Conservation (phyloP, 768 basidiomycete genomes). For the Myochromella boudieri region DNA sequence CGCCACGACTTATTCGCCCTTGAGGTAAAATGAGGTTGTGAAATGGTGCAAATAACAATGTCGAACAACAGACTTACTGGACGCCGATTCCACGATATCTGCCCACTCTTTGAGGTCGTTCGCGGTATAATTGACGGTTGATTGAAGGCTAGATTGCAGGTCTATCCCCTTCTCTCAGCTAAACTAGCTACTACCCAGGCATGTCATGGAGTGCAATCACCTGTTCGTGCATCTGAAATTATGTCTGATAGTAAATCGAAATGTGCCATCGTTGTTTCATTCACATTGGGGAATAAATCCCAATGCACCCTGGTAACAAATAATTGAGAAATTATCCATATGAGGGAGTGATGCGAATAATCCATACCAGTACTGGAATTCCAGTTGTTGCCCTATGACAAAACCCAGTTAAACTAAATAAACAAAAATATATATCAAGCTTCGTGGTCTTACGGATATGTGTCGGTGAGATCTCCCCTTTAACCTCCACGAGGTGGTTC, state of each 20-base stretch:
- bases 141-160: conserved; percentile 1
- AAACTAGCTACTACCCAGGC: not conserved
- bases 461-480: conserved; percentile 1
- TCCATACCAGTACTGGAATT: conserved; percentile 13
- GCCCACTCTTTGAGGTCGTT: conserved; percentile 11
- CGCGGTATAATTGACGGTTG: conserved; percentile 3
- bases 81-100: conserved; percentile 11
- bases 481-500: not conserved
- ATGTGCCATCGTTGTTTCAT: not conserved
- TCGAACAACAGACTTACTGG: not conserved
- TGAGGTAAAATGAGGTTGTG: no score
- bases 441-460: conserved; percentile 5
- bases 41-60: not conserved
- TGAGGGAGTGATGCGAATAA: not conserved
- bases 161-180: conserved; percentile 1
- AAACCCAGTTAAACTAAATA: not conserved
- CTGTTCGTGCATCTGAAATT: conserved; percentile 13
- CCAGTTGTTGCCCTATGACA: conserved; percentile 8
- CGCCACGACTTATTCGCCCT: not conserved
- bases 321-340: not conserved
- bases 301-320: conserved; percentile 8
- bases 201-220: not conserved
- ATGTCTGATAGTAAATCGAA: conserved; percentile 3
- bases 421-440: no score
- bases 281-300: conserved; percentile 11